Conservation (phyloP, 331 rosid genomes). For the Telfairia occidentalis region DNA sequence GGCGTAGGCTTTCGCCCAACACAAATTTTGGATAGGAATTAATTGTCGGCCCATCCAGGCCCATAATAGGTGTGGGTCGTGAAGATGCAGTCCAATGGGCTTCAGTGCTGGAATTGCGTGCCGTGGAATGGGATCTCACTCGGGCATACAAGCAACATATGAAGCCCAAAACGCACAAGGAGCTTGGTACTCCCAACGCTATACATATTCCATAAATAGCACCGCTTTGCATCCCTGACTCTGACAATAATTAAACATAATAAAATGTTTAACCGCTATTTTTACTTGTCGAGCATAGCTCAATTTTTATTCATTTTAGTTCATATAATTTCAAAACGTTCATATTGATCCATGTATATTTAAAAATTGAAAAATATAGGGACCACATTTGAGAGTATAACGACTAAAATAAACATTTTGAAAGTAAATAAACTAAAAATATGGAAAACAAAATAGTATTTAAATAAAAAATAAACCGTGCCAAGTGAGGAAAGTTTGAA, state of each 20-base stretch:
- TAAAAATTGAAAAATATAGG: too few relatives aligned
- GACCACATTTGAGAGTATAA: too few relatives aligned
- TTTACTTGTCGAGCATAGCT: too few relatives aligned
- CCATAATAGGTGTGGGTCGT: slow-evolving; percentile 10
- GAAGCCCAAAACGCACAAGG: slow-evolving; percentile 29
- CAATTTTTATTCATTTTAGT: too few relatives aligned
- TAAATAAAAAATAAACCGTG: too few relatives aligned
- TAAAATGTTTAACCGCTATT: too few relatives aligned
- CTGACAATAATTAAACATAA: neutral
- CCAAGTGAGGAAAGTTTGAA: too few relatives aligned
- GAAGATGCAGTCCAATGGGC: slow-evolving; percentile 24
- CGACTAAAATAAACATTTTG: too few relatives aligned
- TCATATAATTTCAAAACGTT: too few relatives aligned
- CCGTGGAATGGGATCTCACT: slow-evolving; percentile 3
- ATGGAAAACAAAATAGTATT: too few relatives aligned
- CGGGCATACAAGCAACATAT: slow-evolving; percentile 18
- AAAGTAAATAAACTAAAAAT: too few relatives aligned
- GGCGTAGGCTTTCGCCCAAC: slow-evolving; percentile 25
- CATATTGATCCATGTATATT: too few relatives aligned
- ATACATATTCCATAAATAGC: slow-evolving; percentile 27
- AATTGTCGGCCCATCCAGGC: slow-evolving; percentile 45
- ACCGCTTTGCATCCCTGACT: neutral
- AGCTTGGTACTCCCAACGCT: slow-evolving; percentile 28
- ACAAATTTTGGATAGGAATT: slow-evolving; percentile 47
- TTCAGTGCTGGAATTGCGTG: slow-evolving; percentile 14